Percentiles rank a stretch among this genome's conserved stretches.
phyloP scores from a whole-genome alignment of 2,329 filamentous ascomycete genomes.

The Aspergillus persii region DNA sequence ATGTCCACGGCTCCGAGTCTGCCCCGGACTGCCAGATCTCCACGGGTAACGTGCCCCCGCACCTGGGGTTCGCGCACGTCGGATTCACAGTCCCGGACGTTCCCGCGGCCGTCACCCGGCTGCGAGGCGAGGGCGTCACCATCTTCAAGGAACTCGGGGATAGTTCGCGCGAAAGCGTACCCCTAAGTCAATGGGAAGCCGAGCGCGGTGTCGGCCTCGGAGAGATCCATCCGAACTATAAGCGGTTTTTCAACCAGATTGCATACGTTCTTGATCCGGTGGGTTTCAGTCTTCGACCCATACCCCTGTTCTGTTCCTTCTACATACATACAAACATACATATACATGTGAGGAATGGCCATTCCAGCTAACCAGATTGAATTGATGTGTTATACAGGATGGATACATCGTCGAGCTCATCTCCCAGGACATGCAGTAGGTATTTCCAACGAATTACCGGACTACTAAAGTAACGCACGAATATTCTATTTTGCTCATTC shows the following conservation, averaged over 20 bases:
- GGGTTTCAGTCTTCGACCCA: conserved; percentile 14
- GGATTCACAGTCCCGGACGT: conserved; percentile 42
- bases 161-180: conserved; percentile 27
- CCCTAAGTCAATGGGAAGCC: conserved; percentile 36
- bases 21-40: conserved; percentile 18
- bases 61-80: conserved; percentile 39
- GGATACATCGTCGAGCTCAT: conserved; percentile 36
- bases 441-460: too few species aligned
- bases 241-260: conserved; percentile 34
- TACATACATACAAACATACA: background rate
- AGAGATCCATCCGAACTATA: conserved; percentile 35
- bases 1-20: conserved; percentile 37
- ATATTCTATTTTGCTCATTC: background rate
- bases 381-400: conserved; percentile 20
- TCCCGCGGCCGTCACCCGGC: conserved; percentile 25
- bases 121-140: conserved; percentile 29
- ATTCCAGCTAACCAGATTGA: background rate
- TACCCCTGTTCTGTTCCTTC: background rate
- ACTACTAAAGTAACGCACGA: too few species aligned
- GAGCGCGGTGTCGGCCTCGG: conserved; percentile 31
- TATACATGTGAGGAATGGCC: background rate
- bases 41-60: conserved; percentile 35
- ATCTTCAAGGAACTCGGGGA: conserved; percentile 37
- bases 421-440: conserved; percentile 22
- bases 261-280: conserved; percentile 42